Conservation (phyloP, 805 yeast genomes). For the Candida maris region DNA sequence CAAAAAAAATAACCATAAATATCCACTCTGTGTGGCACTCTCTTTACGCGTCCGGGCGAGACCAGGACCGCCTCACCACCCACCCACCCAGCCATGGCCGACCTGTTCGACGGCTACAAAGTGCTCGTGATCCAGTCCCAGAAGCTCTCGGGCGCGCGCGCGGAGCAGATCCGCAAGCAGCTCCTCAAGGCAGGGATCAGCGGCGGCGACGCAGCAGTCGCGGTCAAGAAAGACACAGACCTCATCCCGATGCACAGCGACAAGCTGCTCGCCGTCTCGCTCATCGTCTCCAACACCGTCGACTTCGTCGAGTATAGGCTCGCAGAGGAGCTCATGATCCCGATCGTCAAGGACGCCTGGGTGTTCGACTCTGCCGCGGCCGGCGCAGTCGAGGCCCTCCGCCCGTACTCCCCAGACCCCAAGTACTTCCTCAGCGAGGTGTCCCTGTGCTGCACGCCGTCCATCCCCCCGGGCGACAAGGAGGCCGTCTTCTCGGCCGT, state of each 20-base stretch:
- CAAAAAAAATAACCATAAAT: too few relatives aligned
- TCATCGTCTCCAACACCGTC: conserved; percentile 49
- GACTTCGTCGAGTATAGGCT: conserved; percentile 50
- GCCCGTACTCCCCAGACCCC: conserved; percentile 71
- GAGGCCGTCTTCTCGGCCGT: conserved; percentile 70
- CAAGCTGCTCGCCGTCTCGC: conserved; percentile 29
- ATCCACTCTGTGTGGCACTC: too few relatives aligned
- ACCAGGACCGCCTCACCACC: too few relatives aligned
- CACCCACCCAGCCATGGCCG: conserved; percentile 8
- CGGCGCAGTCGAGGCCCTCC: conserved; percentile 44
- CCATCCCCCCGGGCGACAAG: conserved; percentile 53
- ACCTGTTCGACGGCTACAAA: conserved; percentile 16
- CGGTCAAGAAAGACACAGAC: conserved; percentile 13
- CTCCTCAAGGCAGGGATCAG: conserved; percentile 16
- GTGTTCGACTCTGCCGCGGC: conserved; percentile 43
- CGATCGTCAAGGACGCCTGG: conserved; percentile 65
- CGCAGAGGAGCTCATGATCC: conserved; percentile 53
- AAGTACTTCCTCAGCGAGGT: conserved; percentile 58
- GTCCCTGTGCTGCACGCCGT: conserved; percentile 49
- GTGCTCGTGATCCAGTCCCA: conserved; percentile 17
- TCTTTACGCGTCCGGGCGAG: too few relatives aligned
- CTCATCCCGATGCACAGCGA: conserved; percentile 10
- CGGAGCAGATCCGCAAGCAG: conserved; percentile 13
- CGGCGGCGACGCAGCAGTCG: conserved; percentile 11
- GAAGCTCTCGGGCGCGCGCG: conserved; percentile 9